Conservation (phyloP, 805 yeast genomes). For the Lipomyces sp. region DNA sequence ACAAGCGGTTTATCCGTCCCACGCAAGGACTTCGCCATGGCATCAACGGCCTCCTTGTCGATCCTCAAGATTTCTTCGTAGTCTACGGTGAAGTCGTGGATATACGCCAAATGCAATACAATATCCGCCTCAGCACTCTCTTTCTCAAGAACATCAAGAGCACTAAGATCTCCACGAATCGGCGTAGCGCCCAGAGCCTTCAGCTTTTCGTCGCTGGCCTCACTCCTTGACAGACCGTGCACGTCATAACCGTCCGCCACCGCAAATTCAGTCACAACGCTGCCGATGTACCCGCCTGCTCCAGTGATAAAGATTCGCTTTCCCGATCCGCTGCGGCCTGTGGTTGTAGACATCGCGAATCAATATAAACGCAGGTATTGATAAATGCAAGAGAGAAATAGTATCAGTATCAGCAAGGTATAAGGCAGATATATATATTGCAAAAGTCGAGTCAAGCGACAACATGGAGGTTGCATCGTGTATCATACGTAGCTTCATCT, state of each 20-base stretch:
- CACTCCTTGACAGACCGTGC: constrained; percentile 1
- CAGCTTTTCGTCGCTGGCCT: constrained; percentile 8
- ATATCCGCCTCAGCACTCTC: constrained; percentile 40
- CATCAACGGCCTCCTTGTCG: constrained; percentile 36
- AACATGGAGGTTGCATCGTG: too few relatives aligned
- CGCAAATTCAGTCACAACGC: constrained; percentile 7
- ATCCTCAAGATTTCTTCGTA: constrained; percentile 31
- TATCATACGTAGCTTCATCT: too few relatives aligned
- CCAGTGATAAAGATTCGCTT: constrained; percentile 8
- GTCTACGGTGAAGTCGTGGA: constrained; percentile 33
- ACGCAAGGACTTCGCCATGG: constrained; percentile 35
- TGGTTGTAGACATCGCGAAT: too few relatives aligned
- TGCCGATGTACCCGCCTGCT: constrained; percentile 7
- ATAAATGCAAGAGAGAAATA: too few relatives aligned
- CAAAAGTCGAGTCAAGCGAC: too few relatives aligned
- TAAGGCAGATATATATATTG: too few relatives aligned
- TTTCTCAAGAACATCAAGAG: constrained; percentile 34
- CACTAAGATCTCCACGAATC: constrained; percentile 37
- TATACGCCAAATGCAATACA: constrained; percentile 41
- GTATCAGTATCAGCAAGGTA: too few relatives aligned
- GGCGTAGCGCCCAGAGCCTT: constrained; percentile 33
- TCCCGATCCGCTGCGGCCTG: too few relatives aligned
- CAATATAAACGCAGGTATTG: too few relatives aligned
- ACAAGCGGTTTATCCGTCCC: constrained; percentile 38
- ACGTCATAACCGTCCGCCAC: constrained; percentile 3